Percentiles rank a stretch among this genome's conserved stretches.
Evolutionary conservation across 2,329 filamentous ascomycete species (phyloP).

Genomic region (Ramularia endophylla): DNA sequence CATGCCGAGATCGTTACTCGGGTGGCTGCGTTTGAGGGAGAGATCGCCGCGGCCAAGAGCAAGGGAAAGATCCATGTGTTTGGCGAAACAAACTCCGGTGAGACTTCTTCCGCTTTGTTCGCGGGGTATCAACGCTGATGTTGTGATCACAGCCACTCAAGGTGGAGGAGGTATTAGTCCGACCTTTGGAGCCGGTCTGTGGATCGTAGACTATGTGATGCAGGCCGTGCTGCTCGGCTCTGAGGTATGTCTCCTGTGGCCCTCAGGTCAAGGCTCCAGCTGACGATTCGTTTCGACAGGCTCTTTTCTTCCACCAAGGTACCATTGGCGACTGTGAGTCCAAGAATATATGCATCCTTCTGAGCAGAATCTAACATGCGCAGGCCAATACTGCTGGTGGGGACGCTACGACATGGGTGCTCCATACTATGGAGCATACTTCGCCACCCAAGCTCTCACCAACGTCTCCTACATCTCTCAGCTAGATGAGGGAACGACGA

Average conservation of each 20-base stretch:
- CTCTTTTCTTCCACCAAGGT: constrained; percentile 45
- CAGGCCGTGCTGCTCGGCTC: neutral
- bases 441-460: constrained; percentile 42
- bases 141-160: constrained; percentile 15
- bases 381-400: constrained; percentile 41
- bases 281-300: too few species aligned
- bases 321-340: constrained; percentile 47
- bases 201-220: constrained; percentile 44
- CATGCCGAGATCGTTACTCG: constrained; percentile 39
- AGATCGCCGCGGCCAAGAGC: constrained; percentile 36
- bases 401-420: constrained; percentile 45
- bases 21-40: constrained; percentile 36
- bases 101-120: neutral
- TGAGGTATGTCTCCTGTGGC: neutral
- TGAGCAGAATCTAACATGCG: neutral
- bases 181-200: constrained; percentile 46
- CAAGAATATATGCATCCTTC: neutral
- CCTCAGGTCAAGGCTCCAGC: too few species aligned
- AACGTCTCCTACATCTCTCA: constrained; percentile 40
- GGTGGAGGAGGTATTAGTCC: constrained; percentile 39
- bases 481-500: constrained; percentile 44
- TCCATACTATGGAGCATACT: constrained; percentile 49
- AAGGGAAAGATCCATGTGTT: constrained; percentile 43
- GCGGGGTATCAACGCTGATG: neutral
- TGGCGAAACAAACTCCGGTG: constrained; percentile 45